A percentile compares a stretch with the other conserved stretches of the same genome.
These are phyloP conservation scores for Nakazawaea peltata DNA, from an alignment of 805 yeast species.

Conservation along the genomic window DNA sequence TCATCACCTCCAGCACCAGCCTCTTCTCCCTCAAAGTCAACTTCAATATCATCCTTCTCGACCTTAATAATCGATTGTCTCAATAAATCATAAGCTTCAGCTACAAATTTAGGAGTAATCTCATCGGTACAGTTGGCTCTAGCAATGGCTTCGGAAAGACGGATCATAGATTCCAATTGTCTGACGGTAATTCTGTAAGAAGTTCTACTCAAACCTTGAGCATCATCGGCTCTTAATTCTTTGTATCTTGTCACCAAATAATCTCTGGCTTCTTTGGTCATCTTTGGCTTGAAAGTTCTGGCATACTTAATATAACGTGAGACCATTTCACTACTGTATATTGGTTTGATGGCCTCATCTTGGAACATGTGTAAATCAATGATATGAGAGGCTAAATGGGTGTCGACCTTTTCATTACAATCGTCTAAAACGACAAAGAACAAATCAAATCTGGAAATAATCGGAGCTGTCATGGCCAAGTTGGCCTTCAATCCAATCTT, in stretches of 20 bases:
- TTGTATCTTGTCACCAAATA: slow-evolving; percentile 72
- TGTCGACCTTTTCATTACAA: slow-evolving; percentile 84
- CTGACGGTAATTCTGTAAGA: slow-evolving; percentile 95
- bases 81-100: slow-evolving; percentile 86
- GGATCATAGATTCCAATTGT: slow-evolving; percentile 89
- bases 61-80: slow-evolving; percentile 90
- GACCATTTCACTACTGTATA: slow-evolving; percentile 81
- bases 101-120: slow-evolving; percentile 76
- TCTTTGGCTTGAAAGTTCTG: slow-evolving; percentile 81
- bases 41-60: slow-evolving; percentile 85
- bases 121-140: slow-evolving; percentile 92
- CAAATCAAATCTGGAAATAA: slow-evolving; percentile 95
- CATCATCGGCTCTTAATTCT: slow-evolving; percentile 81
- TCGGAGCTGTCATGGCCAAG: slow-evolving; percentile 94
- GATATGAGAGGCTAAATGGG: slow-evolving; percentile 85
- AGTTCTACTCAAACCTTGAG: slow-evolving; percentile 78
- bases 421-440: slow-evolving; percentile 94
- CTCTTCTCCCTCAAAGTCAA: slow-evolving; percentile 57
- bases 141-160: slow-evolving; percentile 94
- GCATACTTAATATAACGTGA: slow-evolving; percentile 88
- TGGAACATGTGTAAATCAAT: slow-evolving; percentile 87
- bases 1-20: slow-evolving; percentile 9
- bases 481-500: slow-evolving; percentile 78
- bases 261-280: slow-evolving; percentile 76
- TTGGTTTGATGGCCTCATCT: slow-evolving; percentile 86